phyloP scores from a whole-genome alignment of 306 rosid genomes.

The Cyclanthera cordifolia region DNA sequence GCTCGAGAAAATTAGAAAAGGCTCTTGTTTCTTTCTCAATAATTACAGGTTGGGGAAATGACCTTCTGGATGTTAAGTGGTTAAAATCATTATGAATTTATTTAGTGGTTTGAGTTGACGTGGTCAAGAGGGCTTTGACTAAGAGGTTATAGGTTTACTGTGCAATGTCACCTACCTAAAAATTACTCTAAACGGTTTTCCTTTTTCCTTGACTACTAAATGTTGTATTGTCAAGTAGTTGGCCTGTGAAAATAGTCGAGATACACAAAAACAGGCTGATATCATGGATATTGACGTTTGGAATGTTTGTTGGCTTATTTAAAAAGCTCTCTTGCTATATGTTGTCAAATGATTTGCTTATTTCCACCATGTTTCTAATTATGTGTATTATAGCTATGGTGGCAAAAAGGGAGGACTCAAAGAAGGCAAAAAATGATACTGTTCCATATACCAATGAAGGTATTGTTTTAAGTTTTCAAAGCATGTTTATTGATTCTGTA shows the following conservation, averaged over 20 bases:
- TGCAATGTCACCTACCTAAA: no score
- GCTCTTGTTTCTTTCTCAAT: background rate
- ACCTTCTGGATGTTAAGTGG: background rate
- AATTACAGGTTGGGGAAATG: background rate
- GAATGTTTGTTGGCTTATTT: no score
- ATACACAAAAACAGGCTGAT: no score
- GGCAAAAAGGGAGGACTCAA: conserved; percentile 31
- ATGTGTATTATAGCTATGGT: conserved; percentile 36
- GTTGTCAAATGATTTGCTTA: background rate
- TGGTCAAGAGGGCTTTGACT: no score
- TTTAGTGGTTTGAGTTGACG: no score
- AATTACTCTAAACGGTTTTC: no score
- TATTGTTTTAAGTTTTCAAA: conserved; percentile 13
- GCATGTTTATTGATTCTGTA: background rate
- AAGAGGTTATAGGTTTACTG: no score
- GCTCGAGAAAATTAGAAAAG: background rate
- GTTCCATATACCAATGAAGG: conserved; percentile 26
- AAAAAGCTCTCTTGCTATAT: background rate
- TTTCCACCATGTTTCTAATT: conserved; percentile 5
- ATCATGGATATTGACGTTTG: no score
- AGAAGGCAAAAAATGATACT: conserved; percentile 25
- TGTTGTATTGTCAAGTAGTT: no score
- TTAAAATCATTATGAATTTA: no score
- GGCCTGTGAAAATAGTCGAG: no score
- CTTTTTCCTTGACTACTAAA: no score